A percentile compares a stretch with the other conserved stretches of the same genome.
Conservation (phyloP, 2,329 filamentous ascomycete genomes). For the Ilyonectria robusta region DNA sequence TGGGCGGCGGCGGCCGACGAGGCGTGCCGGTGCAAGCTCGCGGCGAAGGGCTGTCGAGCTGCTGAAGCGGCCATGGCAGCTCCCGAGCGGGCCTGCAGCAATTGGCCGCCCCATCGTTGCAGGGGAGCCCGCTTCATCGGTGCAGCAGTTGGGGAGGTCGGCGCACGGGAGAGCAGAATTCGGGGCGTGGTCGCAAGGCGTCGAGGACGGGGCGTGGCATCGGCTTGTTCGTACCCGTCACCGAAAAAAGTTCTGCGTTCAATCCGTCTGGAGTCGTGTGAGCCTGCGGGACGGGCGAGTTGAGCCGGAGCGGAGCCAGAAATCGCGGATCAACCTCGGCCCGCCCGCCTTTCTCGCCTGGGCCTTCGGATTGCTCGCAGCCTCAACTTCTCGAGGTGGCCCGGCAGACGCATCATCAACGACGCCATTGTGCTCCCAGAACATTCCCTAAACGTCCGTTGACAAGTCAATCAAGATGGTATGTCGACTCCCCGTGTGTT, state of each 20-base stretch:
- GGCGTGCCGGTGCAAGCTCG: slow-evolving; percentile 43
- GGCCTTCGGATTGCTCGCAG: slow-evolving; percentile 21
- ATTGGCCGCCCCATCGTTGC: slow-evolving; percentile 58
- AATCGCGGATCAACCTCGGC: slow-evolving; percentile 45
- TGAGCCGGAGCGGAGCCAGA: slow-evolving; percentile 15
- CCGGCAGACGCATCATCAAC: slow-evolving; percentile 35
- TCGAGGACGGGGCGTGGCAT: slow-evolving; percentile 33
- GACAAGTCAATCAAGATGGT: slow-evolving; percentile 69
- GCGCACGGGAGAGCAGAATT: not conserved
- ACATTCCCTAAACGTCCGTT: slow-evolving; percentile 51
- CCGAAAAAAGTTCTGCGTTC: slow-evolving; percentile 55
- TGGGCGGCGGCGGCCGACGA: slow-evolving; percentile 50
- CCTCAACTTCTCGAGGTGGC: slow-evolving; percentile 24
- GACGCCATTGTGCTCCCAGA: slow-evolving; percentile 51
- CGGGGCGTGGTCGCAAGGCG: slow-evolving; percentile 23
- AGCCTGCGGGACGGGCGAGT: slow-evolving; percentile 40
- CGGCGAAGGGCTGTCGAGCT: slow-evolving; percentile 45
- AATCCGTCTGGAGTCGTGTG: slow-evolving; percentile 52
- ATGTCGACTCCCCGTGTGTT: slow-evolving; percentile 40
- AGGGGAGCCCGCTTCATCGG: slow-evolving; percentile 61
- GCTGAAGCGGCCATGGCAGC: slow-evolving; percentile 27
- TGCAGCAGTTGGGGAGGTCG: slow-evolving; percentile 27
- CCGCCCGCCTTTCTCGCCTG: slow-evolving; percentile 28
- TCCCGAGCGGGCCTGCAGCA: slow-evolving; percentile 55
- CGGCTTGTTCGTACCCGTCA: slow-evolving; percentile 35